Conservation (phyloP, 2,329 filamentous ascomycete genomes). For the Colletotrichum agaves region DNA sequence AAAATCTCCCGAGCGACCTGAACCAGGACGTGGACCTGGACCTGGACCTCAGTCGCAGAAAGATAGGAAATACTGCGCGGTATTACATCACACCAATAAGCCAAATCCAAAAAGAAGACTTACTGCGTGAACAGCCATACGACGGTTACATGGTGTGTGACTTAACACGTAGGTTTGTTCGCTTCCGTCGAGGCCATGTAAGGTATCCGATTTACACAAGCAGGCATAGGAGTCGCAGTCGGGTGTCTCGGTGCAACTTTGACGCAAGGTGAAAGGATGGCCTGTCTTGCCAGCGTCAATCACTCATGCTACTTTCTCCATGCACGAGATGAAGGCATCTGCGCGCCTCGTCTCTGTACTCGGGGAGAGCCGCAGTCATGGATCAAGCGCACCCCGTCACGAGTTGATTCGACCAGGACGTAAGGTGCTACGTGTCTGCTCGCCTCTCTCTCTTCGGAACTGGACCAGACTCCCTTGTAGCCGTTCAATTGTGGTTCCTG, state of each 20-base stretch:
- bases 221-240: conserved; percentile 25
- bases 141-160: conserved; percentile 26
- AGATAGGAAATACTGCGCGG: no score
- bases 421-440: background rate
- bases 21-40: background rate
- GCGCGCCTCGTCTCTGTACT: background rate
- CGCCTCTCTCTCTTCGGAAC: background rate
- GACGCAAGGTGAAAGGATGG: conserved; percentile 12
- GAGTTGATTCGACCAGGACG: background rate
- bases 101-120: conserved; percentile 1
- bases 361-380: background rate
- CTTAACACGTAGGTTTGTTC: conserved; percentile 17
- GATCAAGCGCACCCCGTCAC: background rate
- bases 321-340: background rate
- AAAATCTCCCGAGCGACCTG: conserved; percentile 20
- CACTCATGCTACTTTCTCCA: background rate
- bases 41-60: background rate
- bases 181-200: conserved; percentile 3
- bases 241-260: conserved; percentile 32
- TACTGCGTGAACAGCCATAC: background rate
- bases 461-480: background rate
- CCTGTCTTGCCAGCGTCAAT: background rate
- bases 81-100: background rate
- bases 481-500: conserved; percentile 10
- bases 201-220: background rate